A percentile compares a stretch with the other conserved stretches of the same genome.
Conservation (phyloP, 371 early-diverging fungal species). For the Lichtheimia ornata region DNA sequence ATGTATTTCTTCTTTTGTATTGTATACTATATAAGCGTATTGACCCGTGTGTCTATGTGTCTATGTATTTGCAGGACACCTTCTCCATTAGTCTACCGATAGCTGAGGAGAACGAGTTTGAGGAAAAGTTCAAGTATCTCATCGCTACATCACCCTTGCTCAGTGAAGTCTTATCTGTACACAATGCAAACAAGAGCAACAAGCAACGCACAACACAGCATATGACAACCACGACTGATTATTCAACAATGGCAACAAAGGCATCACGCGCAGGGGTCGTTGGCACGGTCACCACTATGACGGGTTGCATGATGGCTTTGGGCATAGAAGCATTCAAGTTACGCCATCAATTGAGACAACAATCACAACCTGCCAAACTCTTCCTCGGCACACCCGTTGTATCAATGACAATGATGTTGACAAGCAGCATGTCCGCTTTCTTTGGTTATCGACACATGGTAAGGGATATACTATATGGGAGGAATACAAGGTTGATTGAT, state of each 20-base stretch:
- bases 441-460: slow-evolving; percentile 45
- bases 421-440: slow-evolving; percentile 35
- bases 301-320: slow-evolving; percentile 17
- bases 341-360: slow-evolving; percentile 6
- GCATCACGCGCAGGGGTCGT: slow-evolving; percentile 6
- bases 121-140: slow-evolving; percentile 68
- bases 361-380: slow-evolving; percentile 3
- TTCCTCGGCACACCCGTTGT: slow-evolving; percentile 14
- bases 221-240: slow-evolving; percentile 13
- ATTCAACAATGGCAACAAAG: slow-evolving; percentile 14
- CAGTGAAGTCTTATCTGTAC: slow-evolving; percentile 49
- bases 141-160: slow-evolving; percentile 66
- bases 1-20: slow-evolving; percentile 5
- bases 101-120: slow-evolving; percentile 62
- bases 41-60: neutral
- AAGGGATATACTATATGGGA: slow-evolving; percentile 8
- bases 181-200: slow-evolving; percentile 35
- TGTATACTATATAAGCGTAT: neutral
- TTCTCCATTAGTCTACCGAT: slow-evolving; percentile 45
- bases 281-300: slow-evolving; percentile 16
- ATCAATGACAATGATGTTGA: slow-evolving; percentile 25
- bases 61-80: slow-evolving; percentile 29
- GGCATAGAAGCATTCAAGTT: slow-evolving; percentile 15
- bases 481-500: neutral
- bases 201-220: slow-evolving; percentile 22